Evolutionary conservation across 2,329 filamentous ascomycete species (phyloP), one percentile per base, ranked within the genome.

Genomic region (Fusarium transvaalense): DNA sequence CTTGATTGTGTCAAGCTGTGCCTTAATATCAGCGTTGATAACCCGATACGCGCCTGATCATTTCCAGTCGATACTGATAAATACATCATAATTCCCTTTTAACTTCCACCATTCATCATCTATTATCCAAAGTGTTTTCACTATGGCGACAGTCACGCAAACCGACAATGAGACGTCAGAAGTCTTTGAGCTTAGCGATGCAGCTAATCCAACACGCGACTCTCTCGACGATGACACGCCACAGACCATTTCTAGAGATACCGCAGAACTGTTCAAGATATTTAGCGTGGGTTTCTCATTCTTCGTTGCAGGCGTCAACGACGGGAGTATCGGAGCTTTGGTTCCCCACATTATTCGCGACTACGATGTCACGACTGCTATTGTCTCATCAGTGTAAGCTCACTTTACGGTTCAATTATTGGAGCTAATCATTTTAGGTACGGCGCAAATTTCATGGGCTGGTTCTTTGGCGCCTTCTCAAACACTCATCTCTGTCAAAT

Each of bases 271-370:
- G 2, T 62, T 86, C 35, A 89, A 87, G 72, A 76, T 90, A 4
- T 55, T 84, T 37, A 85, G 85, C 42, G 83, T 85, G 4, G 85
- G 84, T 1, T 85, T 89, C 65, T 88, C 87, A 0, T 91, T 91
- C 78, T 89, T 91, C 71, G 86, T 88, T 31, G 87, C 89, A 0
- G 89, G 89, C 0, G 81, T 87, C 47, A 91, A 90, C 58, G 89
- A 91, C 73, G 89, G 89, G 32, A 89, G 85, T 62, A 78, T 91
- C 1, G 89, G 89, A 4, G 83, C 89, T 2, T 67, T 91, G 15
- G 84, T 91, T 2, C 89, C 89, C 0, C 89, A 91, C 70, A 82
- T 91, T 12, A 82, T 91, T 6, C 80, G 82, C 7, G 82, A 84
- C 5, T 89, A 90, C 70, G 65, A 78, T 7, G 83, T 89, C 45